A percentile compares a stretch with the other conserved stretches of the same genome.
Conservation (phyloP, 2,329 filamentous ascomycete species). For the Stenocarpella maydis region DNA sequence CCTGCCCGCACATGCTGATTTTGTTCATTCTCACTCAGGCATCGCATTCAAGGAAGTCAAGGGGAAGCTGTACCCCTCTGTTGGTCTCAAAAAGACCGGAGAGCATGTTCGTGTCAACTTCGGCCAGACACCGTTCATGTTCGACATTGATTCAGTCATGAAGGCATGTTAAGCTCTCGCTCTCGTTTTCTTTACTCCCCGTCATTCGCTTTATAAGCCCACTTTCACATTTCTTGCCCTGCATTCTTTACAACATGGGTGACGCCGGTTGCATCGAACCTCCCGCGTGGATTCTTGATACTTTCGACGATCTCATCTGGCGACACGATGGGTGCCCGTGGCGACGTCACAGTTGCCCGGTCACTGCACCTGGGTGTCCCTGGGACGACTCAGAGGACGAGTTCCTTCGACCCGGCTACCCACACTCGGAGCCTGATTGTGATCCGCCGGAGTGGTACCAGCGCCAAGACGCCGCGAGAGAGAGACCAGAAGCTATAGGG, state of each 20-base stretch:
- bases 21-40: slow-evolving; percentile 54
- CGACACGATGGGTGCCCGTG: slow-evolving; percentile 10
- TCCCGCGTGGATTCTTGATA: slow-evolving; percentile 13
- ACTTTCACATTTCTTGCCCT: background rate
- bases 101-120: slow-evolving; percentile 72
- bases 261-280: background rate
- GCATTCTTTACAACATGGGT: slow-evolving; percentile 23
- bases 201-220: background rate
- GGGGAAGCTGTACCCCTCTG: slow-evolving; percentile 70
- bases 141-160: slow-evolving; percentile 89
- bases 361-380: background rate
- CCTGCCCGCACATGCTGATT: slow-evolving; percentile 39
- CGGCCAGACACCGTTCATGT: slow-evolving; percentile 81
- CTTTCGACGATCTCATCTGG: slow-evolving; percentile 31
- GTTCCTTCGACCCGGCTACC: background rate
- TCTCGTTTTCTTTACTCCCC: slow-evolving; percentile 4
- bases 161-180: slow-evolving; percentile 60
- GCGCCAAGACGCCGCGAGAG: background rate
- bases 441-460: background rate
- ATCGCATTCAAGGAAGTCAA: slow-evolving; percentile 74
- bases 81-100: slow-evolving; percentile 71
- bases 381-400: background rate
- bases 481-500: background rate
- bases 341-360: background rate
- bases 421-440: slow-evolving; percentile 8